Conservation (phyloP, 805 yeast genomes). For the Jamesozyma piceae region DNA sequence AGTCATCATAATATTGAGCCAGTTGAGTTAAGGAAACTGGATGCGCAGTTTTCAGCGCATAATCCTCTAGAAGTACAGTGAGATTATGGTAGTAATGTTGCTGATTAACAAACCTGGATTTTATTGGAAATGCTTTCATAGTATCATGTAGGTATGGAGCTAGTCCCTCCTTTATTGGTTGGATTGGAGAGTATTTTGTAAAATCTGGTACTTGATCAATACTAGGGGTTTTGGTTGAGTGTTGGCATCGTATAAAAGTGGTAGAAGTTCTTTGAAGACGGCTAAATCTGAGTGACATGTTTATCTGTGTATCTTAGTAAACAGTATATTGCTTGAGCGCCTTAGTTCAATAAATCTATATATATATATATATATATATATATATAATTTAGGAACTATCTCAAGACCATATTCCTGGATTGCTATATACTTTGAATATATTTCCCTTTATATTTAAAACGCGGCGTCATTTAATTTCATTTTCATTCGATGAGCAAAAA, state of each 20-base stretch:
- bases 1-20: slow-evolving; percentile 73
- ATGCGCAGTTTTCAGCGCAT: slow-evolving; percentile 51
- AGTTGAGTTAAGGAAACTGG: slow-evolving; percentile 86
- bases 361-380: no score
- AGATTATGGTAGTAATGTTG: slow-evolving; percentile 74
- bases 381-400: no score
- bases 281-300: background rate
- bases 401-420: no score
- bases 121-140: slow-evolving; percentile 32
- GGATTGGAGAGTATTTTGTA: slow-evolving; percentile 29
- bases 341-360: no score
- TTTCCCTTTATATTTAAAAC: no score
- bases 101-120: slow-evolving; percentile 41
- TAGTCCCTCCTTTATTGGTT: slow-evolving; percentile 27
- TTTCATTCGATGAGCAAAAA: background rate
- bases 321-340: no score
- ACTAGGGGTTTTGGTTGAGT: slow-evolving; percentile 14
- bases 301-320: no score
- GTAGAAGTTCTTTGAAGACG: background rate
- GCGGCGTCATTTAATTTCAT: background rate
- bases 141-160: slow-evolving; percentile 30
- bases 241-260: slow-evolving; percentile 7
- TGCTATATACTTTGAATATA: no score
- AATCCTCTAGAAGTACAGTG: slow-evolving; percentile 21
- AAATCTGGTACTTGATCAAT: slow-evolving; percentile 30